These are phyloP conservation scores for Graphiopsis chlorocephala DNA, from an alignment of 2,329 filamentous ascomycete genomes.

Conservation along the genomic window DNA sequence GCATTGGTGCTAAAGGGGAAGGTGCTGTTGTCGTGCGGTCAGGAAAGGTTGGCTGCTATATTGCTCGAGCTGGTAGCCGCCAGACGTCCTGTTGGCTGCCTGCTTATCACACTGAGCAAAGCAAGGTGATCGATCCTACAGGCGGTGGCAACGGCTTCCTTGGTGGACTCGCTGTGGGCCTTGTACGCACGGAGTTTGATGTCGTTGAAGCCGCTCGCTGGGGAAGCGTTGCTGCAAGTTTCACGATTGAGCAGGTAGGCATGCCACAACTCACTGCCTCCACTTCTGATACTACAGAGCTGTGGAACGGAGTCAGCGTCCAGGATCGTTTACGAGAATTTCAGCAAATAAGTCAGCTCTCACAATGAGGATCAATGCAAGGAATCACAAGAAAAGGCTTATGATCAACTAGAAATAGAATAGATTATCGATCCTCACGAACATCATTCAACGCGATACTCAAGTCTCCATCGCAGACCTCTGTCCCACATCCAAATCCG, in stretches of 20 bases:
- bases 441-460: not conserved
- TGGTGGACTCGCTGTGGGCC: constrained; percentile 57
- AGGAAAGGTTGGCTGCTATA: constrained; percentile 68
- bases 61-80: constrained; percentile 25
- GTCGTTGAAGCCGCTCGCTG: constrained; percentile 71
- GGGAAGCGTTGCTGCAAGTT: constrained; percentile 81
- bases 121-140: constrained; percentile 80
- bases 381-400: not conserved
- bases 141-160: constrained; percentile 92
- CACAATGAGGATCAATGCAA: not conserved
- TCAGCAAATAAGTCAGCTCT: constrained; percentile 29
- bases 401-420: not conserved
- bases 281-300: constrained; percentile 30
- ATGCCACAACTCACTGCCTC: constrained; percentile 58
- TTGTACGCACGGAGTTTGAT: constrained; percentile 52
- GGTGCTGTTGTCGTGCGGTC: constrained; percentile 65
- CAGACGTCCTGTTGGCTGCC: constrained; percentile 63
- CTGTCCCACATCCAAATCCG: not conserved
- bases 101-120: constrained; percentile 61
- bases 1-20: constrained; percentile 34
- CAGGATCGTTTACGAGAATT: constrained; percentile 43
- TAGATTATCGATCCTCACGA: not conserved
- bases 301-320: constrained; percentile 49
- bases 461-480: constrained; percentile 2
- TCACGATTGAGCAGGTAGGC: constrained; percentile 92